Percentiles rank a stretch among this genome's conserved stretches.
Conservation (phyloP, 2,329 filamentous ascomycete species). For the Colletotrichum tropicale region DNA sequence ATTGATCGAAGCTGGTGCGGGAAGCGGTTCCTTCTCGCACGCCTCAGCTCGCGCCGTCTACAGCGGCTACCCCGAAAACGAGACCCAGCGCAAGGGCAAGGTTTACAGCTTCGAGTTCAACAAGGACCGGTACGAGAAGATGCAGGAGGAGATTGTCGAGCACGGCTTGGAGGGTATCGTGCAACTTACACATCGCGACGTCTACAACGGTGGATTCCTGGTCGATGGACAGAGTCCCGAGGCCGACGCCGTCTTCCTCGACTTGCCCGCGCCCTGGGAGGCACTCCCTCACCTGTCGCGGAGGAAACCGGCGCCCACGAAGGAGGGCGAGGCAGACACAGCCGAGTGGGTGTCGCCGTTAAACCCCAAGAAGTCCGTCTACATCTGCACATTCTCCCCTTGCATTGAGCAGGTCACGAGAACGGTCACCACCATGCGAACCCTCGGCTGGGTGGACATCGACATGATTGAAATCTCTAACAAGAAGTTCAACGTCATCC, state of each 20-base stretch:
- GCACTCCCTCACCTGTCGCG: slow-evolving; percentile 78
- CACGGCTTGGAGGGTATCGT: slow-evolving; percentile 72
- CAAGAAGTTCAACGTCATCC: slow-evolving; percentile 77
- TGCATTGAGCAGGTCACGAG: slow-evolving; percentile 95
- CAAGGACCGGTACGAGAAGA: slow-evolving; percentile 70
- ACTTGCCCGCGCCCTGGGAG: slow-evolving; percentile 82
- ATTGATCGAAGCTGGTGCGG: slow-evolving; percentile 81
- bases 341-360: slow-evolving; percentile 64
- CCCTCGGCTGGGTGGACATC: slow-evolving; percentile 87
- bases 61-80: slow-evolving; percentile 65
- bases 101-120: slow-evolving; percentile 88
- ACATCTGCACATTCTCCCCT: slow-evolving; percentile 94
- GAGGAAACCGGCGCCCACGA: slow-evolving; percentile 34
- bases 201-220: slow-evolving; percentile 77
- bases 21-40: slow-evolving; percentile 85
- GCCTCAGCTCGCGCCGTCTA: slow-evolving; percentile 78
- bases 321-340: slow-evolving; percentile 6
- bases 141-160: slow-evolving; percentile 70
- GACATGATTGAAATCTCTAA: slow-evolving; percentile 91
- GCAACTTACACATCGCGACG: slow-evolving; percentile 77
- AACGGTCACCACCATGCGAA: slow-evolving; percentile 81
- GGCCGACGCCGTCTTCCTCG: slow-evolving; percentile 77
- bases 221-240: slow-evolving; percentile 63
- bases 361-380: slow-evolving; percentile 71
- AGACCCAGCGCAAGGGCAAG: slow-evolving; percentile 59